Evolutionary conservation across 2,329 filamentous ascomycete genomes (phyloP), one percentile per base, ranked within the genome.

Genomic region (Fusarium fracticaudum): DNA sequence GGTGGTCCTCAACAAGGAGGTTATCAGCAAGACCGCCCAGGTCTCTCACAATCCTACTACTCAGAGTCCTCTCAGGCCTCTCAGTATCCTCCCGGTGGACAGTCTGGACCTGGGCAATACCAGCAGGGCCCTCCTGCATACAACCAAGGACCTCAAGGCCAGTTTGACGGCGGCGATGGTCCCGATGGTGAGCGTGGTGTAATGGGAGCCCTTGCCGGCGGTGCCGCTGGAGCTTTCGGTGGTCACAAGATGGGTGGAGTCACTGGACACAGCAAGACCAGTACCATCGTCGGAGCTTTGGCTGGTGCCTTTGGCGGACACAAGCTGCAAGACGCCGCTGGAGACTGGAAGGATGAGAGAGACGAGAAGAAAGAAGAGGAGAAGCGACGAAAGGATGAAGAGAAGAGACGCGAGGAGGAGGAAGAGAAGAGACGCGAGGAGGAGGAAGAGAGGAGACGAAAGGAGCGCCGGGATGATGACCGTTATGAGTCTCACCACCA

Each of bases 261-360:
- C 22, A 76, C 72, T 1, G 76, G 76, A 40, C 76, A 77, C 50
- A 79, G 77, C 75, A 82, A 82, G 74, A 73, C 80, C 8, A 79
- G 80, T 67, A 81, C 81, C 35, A 60, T 85, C 13, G 73, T 85
- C n/a, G 84, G 84, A 15, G 83, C 80, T 12, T 61, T 85, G 12
- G 83, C 79, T 9, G 84, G 84, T 18, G 84, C 84, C 17, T 78
- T 85, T 41, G 82, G 82, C 6, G 84, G 84, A 7, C 82, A 84
- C 75, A 84, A 85, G 72, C 62, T 84, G 18, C 80, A 85, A 66
- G 84, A 85, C 59, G 82, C 79, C 13, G 80, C 81, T 7, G 76
- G 76, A 8, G 83, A 85, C 69, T 83, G 81, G 81, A 82, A 81
- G 75, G 80, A 84, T 65, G 79, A 81, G 38, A 80, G 80, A 33